These are phyloP conservation scores for Candida jianshihensis DNA, from an alignment of 805 yeast genomes.

Conservation along the genomic window DNA sequence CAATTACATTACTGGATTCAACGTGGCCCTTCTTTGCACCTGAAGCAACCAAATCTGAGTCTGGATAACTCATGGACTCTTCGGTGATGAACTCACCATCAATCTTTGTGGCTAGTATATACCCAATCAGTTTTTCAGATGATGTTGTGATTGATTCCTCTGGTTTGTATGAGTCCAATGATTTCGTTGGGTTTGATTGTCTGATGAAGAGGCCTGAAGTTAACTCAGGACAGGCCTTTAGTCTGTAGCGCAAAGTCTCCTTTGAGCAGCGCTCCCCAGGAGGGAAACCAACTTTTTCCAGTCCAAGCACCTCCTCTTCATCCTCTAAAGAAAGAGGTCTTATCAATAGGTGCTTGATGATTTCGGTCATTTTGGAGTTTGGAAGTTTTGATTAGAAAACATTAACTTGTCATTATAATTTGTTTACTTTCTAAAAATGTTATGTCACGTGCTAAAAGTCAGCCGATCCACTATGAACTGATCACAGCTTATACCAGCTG, in stretches of 20 bases:
- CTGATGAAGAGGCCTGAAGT: slow-evolving; percentile 83
- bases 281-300: slow-evolving; percentile 69
- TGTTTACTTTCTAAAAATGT: too few species aligned
- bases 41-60: too few species aligned
- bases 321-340: slow-evolving; percentile 81
- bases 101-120: slow-evolving; percentile 72
- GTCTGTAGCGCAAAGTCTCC: slow-evolving; percentile 63
- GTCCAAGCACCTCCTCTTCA: slow-evolving; percentile 46
- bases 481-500: too few species aligned
- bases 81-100: slow-evolving; percentile 42
- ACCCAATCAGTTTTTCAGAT: slow-evolving; percentile 69
- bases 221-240: slow-evolving; percentile 81
- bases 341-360: slow-evolving; percentile 58
- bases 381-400: too few species aligned
- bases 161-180: slow-evolving; percentile 22
- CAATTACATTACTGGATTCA: slow-evolving; percentile 69
- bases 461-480: too few species aligned
- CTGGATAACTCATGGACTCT: slow-evolving; percentile 39
- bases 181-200: slow-evolving; percentile 36
- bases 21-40: slow-evolving; percentile 47
- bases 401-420: too few species aligned
- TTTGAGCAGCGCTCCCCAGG: slow-evolving; percentile 58
- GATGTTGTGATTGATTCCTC: slow-evolving; percentile 31
- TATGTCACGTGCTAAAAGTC: too few species aligned
- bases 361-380: too few species aligned